These are phyloP conservation scores for Aspergillus neoniger DNA, from an alignment of 2,329 filamentous ascomycete species.

Conservation along the genomic window DNA sequence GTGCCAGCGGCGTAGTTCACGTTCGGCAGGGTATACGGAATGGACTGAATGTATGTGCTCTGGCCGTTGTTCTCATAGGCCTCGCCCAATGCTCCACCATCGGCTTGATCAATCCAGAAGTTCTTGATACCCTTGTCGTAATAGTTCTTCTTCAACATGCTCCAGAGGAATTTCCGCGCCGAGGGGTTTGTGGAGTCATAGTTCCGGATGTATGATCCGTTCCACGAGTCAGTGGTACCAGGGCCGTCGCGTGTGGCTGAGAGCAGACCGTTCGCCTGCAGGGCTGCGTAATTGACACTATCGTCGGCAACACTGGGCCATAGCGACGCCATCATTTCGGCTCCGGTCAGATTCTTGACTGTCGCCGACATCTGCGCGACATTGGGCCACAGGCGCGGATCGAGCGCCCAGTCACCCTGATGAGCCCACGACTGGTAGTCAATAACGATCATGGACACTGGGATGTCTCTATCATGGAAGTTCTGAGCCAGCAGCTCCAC, in stretches of 20 bases:
- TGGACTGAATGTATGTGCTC: constrained; percentile 51
- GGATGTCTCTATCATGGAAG: constrained; percentile 56
- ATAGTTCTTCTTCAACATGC: constrained; percentile 59
- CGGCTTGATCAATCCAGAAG: constrained; percentile 69
- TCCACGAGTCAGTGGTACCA: constrained; percentile 57
- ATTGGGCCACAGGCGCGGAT: constrained; percentile 62
- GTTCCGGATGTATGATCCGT: constrained; percentile 59
- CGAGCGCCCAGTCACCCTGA: constrained; percentile 67
- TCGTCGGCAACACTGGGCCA: constrained; percentile 64
- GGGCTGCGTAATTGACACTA: constrained; percentile 60
- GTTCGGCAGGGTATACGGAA: constrained; percentile 29
- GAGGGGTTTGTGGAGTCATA: constrained; percentile 62
- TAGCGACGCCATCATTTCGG: constrained; percentile 67
- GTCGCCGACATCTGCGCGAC: constrained; percentile 63
- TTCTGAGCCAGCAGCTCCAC: constrained; percentile 58
- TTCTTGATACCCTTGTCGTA: constrained; percentile 60
- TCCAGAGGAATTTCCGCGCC: constrained; percentile 60
- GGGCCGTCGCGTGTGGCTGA: constrained; percentile 60
- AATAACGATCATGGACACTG: constrained; percentile 63
- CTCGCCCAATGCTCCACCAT: constrained; percentile 44
- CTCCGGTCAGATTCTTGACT: constrained; percentile 53
- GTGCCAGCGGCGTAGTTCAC: constrained; percentile 62
- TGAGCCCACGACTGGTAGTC: constrained; percentile 67
- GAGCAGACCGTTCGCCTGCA: constrained; percentile 60
- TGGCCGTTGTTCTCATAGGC: constrained; percentile 47